Percentiles rank a stretch among this genome's conserved stretches.
phyloP scores from a whole-genome alignment of 371 early-diverging fungal genomes.

The Mortierella sp. region DNA sequence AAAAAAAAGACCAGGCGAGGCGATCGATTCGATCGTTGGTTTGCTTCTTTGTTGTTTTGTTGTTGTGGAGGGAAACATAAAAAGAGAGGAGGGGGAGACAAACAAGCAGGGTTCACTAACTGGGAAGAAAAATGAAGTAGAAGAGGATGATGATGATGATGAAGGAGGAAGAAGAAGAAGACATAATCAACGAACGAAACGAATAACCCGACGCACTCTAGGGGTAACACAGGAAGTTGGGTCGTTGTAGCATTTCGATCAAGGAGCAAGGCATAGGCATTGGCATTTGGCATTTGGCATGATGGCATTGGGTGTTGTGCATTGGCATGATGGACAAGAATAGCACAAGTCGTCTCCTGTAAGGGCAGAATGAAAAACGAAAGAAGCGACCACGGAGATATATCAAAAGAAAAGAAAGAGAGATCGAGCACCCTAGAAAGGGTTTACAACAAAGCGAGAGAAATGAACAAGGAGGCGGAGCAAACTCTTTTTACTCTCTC shows the following conservation, averaged over 20 bases:
- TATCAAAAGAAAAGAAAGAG: not conserved
- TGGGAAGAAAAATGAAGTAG: not conserved
- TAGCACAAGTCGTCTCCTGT: no score
- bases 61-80: not conserved
- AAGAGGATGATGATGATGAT: not conserved
- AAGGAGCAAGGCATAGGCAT: not conserved
- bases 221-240: conserved; percentile 1
- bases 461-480: conserved; percentile 5
- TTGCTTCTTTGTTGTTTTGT: conserved; percentile 2
- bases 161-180: not conserved
- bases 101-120: not conserved
- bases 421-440: not conserved
- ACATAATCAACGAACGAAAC: not conserved
- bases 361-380: not conserved
- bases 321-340: conserved; percentile 1
- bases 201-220: conserved; percentile 7
- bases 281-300: not conserved
- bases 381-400: not conserved
- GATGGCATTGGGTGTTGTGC: not conserved
- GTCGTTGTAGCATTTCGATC: not conserved
- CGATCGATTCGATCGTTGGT: conserved; percentile 1
- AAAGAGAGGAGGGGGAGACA: not conserved
- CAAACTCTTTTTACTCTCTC: not conserved
- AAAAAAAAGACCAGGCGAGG: not conserved
- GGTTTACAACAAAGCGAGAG: not conserved